Percentiles rank a stretch among this genome's conserved stretches.
These are phyloP conservation scores for Apiotrichum mycotoxinovorans DNA, from an alignment of 1,284 basidiomycete genomes.

Conservation along the genomic window DNA sequence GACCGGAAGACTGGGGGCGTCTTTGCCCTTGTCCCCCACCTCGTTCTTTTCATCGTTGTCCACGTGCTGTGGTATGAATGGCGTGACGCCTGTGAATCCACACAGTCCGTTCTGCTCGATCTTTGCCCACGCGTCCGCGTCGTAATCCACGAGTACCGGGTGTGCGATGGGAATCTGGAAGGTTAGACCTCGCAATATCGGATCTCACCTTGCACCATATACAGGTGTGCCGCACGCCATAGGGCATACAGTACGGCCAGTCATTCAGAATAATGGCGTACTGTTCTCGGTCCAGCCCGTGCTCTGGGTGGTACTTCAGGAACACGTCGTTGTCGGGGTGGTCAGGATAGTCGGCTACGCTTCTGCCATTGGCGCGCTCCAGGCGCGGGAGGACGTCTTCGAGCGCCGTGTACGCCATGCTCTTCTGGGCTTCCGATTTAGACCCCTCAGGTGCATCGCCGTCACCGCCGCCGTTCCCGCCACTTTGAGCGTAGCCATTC, in stretches of 20 bases:
- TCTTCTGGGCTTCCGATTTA: background rate
- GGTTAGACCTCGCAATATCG: too few relatives aligned
- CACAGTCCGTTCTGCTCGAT: constrained; percentile 41
- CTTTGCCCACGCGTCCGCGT: constrained; percentile 34
- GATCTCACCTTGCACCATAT: constrained; percentile 48
- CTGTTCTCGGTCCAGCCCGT: constrained; percentile 32
- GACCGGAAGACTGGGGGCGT: too few relatives aligned
- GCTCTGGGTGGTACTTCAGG: constrained; percentile 26
- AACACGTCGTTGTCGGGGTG: constrained; percentile 28
- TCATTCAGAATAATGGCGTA: constrained; percentile 47
- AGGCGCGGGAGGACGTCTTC: background rate
- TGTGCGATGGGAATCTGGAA: constrained; percentile 48
- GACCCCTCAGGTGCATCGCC: background rate
- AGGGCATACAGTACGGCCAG: constrained; percentile 48
- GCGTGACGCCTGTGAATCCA: constrained; percentile 44
- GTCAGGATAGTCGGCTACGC: constrained; percentile 15
- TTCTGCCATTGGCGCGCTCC: too few relatives aligned
- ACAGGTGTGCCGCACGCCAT: constrained; percentile 44
- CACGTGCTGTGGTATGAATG: background rate
- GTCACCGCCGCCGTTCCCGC: too few relatives aligned
- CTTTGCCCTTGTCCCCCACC: constrained; percentile 1
- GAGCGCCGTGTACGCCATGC: background rate
- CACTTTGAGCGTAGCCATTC: background rate
- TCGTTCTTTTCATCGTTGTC: background rate
- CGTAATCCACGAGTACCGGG: constrained; percentile 36